Evolutionary conservation across 768 basidiomycete genomes (phyloP).

Genomic region (Leccinum aurantiacum): DNA sequence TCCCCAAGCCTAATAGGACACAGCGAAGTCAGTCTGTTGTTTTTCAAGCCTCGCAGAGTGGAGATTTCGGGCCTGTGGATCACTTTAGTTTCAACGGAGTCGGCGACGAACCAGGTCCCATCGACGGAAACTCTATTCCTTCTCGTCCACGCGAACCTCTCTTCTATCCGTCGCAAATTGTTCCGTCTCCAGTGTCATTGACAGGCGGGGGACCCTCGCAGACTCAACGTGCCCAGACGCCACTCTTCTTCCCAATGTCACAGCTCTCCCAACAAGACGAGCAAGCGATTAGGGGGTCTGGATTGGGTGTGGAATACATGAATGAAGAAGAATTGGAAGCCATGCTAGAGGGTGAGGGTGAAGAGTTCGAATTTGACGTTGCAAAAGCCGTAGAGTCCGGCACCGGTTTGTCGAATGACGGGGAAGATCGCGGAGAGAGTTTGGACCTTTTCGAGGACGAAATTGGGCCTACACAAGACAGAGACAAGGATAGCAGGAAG

Average conservation of each 20-base stretch:
- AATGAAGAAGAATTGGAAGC: conserved; percentile 56
- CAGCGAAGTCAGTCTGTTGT: conserved; percentile 9
- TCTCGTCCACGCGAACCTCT: conserved; percentile 17
- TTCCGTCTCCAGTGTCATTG: conserved; percentile 7
- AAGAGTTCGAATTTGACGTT: conserved; percentile 32
- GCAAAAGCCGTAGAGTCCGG: conserved; percentile 3
- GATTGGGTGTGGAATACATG: conserved; percentile 70
- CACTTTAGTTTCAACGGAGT: conserved; percentile 3
- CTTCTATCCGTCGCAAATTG: conserved; percentile 28
- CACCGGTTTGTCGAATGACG: background rate
- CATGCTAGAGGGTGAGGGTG: conserved; percentile 36
- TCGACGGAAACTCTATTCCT: conserved; percentile 1
- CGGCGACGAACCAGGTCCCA: conserved; percentile 1
- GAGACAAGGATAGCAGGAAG: conserved; percentile 24
- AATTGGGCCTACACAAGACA: conserved; percentile 34
- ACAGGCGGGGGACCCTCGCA: conserved; percentile 5
- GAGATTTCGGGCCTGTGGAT: conserved; percentile 18
- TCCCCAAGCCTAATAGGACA: conserved; percentile 18
- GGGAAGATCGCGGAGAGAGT: conserved; percentile 21
- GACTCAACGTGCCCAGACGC: conserved; percentile 17
- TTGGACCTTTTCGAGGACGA: conserved; percentile 35
- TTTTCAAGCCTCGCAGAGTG: conserved; percentile 19
- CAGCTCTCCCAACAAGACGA: conserved; percentile 59
- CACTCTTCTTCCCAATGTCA: conserved; percentile 51
- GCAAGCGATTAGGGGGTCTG: conserved; percentile 55